Base-by-base conservation (phyloP, 805 yeast species). In the Komagataella pastoris region DNA sequence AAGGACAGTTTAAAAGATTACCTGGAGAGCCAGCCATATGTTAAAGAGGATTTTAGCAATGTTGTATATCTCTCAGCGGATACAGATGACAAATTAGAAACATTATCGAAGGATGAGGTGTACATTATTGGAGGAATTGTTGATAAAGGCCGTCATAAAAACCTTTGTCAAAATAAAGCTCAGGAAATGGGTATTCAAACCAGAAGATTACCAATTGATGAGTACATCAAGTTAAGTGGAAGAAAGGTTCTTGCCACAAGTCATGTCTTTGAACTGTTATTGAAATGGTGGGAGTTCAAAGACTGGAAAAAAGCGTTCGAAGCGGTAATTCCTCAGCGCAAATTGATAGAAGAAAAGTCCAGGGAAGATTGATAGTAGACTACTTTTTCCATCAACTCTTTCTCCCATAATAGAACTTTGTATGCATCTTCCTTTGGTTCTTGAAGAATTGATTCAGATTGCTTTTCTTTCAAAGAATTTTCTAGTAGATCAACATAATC, bases 91-190 rank as follows among this genome's bases (percentile, higher is more conserved):
- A 78, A 72, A 19, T 59, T 93, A 43, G 79, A 75, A 8, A 77
- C 71, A 23, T 69, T 91, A 51, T 80, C 83, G 54, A 78, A 80
- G 4, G 86, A 83, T 2, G 71, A 74, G 62, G 86, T 95, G 0
- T 91, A 91, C 58, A 79, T 91, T 47, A 81, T 91, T 49, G 99
- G 99, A 7, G 99, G 98, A 0, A 91, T 91, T 52, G 98, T 91
- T 2, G 99, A 91, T 65, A 91, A 91, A 65, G 95, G 95, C 54
- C 77, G 98, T 58, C 83, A 89, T 68, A 87, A 88, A 65, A 72
- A 74, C 55, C 66, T 91, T 40, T 91, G 99, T 64, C 73, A 79
- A 49, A 75, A 85, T 56, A 93, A 90, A 65, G 98, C 98, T 0
- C 75, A 81, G 56, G 68, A 73, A 53, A 66, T 86, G 57, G 88